A percentile compares a stretch with the other conserved stretches of the same genome.
Conservation (phyloP, 805 yeast genomes). For the Kuraishia molischiana region DNA sequence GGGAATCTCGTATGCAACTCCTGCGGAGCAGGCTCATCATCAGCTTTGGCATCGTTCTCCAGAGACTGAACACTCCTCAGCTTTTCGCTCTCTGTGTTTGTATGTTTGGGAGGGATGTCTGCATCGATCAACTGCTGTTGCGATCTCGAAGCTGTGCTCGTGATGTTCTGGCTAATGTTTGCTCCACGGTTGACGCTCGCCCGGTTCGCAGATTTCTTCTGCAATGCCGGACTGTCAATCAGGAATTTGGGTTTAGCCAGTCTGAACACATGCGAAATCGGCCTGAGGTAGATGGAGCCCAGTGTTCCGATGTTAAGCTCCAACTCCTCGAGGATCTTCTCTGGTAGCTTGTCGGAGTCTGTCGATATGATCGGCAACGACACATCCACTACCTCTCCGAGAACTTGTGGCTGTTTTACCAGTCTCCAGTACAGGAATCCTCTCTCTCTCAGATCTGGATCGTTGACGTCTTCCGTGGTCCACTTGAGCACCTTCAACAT, state of each 20-base stretch:
- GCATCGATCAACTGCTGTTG: neutral
- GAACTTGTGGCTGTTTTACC: conserved; percentile 30
- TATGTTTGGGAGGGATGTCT: neutral
- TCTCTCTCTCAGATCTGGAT: conserved; percentile 82
- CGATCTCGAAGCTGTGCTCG: neutral
- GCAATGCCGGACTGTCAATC: conserved; percentile 38
- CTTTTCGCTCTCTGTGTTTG: neutral
- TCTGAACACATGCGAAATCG: conserved; percentile 74
- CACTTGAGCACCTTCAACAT: conserved; percentile 50
- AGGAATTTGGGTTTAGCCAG: conserved; percentile 42
- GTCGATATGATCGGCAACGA: conserved; percentile 53
- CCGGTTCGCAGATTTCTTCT: neutral
- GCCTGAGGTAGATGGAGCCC: conserved; percentile 78
- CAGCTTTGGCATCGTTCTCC: neutral
- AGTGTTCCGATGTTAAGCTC: conserved; percentile 75
- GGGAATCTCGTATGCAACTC: neutral
- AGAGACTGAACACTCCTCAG: neutral
- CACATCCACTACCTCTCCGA: conserved; percentile 48
- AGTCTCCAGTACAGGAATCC: conserved; percentile 84
- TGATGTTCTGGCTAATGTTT: neutral
- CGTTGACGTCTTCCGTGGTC: conserved; percentile 66
- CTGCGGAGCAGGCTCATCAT: neutral
- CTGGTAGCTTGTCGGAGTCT: conserved; percentile 63
- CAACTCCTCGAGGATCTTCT: conserved; percentile 64
- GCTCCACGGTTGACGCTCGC: neutral